Base-by-base conservation (phyloP, 2,329 filamentous ascomycete genomes). In the Rugonectria rugulosa region DNA sequence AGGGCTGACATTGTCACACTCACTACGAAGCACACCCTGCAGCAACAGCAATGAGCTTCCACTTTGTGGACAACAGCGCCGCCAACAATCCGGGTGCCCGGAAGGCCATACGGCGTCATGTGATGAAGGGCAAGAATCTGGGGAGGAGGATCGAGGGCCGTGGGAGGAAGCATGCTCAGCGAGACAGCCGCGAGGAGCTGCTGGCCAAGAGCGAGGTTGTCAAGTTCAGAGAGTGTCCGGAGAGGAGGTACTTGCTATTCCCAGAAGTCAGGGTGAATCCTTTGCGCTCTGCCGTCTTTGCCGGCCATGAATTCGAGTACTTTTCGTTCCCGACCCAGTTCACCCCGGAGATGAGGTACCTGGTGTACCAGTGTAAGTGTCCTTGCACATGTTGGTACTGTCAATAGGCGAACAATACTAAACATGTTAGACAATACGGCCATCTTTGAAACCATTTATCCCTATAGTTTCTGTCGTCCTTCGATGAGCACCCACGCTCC, bases 101-200 rank as follows among this genome's bases (percentile, higher is more conserved):
- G 4, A 56, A 50, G 36, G 52, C 53, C 1, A 65, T 65, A 37
- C 63, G 62, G 15, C 55, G 62, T 14, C 62, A 65, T 63, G 63
- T 65, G 6, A 65, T 65, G 62, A 65, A 63, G 45, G 62, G 62
- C 20, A 65, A 57, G 41, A 65, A 65, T 32, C 23, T 57, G 15
- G 63, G 63, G 2, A 63, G 53, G 7, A 65, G 26, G 23, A 61
- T 65, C 20, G 43, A 52, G 17, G 59, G 59, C 1, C 60, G 63
- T 14, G 63, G 62, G 2, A 56, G 56, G 27, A 65, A 52, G 40
- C 54, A 65, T 41, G 62, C 60, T 14, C 27, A n/a, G n/a, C n/a
- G n/a, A n/a, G n/a, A n/a, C n/a, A n/a, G n/a, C n/a, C n/a, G n/a
- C n/a, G n/a, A n/a, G n/a, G n/a, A n/a, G n/a, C n/a, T n/a, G n/a